phyloP scores from a whole-genome alignment of 495 filamentous ascomycete species.

The Copromyces sp. region DNA sequence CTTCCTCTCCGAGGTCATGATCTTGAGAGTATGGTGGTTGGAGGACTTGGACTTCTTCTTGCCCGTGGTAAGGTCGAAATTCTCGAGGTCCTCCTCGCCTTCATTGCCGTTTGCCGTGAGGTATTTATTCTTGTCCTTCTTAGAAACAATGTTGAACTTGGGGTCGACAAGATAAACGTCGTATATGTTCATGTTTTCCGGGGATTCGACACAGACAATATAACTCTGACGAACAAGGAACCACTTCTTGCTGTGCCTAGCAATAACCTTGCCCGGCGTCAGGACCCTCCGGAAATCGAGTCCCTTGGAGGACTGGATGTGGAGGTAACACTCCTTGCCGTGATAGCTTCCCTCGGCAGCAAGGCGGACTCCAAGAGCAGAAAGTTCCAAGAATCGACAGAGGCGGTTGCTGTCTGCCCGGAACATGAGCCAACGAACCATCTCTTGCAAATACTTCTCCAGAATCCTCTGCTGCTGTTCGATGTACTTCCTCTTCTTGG shows the following conservation, averaged over 20 bases:
- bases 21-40: constrained; percentile 72
- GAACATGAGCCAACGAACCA: constrained; percentile 93
- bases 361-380: constrained; percentile 86
- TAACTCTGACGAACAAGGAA: constrained; percentile 97
- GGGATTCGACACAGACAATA: constrained; percentile 93
- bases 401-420: constrained; percentile 89
- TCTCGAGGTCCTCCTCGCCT: constrained; percentile 23
- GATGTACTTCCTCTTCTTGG: constrained; percentile 38
- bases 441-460: constrained; percentile 84
- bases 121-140: constrained; percentile 58
- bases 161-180: constrained; percentile 94
- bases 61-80: constrained; percentile 25
- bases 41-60: constrained; percentile 31
- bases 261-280: constrained; percentile 62
- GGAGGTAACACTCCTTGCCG: constrained; percentile 90
- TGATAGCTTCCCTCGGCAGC: constrained; percentile 95
- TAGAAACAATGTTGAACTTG: constrained; percentile 67
- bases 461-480: constrained; percentile 72
- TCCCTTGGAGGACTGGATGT: constrained; percentile 84
- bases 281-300: constrained; percentile 78
- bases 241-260: constrained; percentile 86
- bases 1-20: constrained; percentile 80
- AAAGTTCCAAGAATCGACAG: constrained; percentile 93
- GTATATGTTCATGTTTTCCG: constrained; percentile 97
- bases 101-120: constrained; percentile 49